phyloP scores from a whole-genome alignment of 225 moss, liverwort and hornwort genomes.

The Asterella californica region DNA sequence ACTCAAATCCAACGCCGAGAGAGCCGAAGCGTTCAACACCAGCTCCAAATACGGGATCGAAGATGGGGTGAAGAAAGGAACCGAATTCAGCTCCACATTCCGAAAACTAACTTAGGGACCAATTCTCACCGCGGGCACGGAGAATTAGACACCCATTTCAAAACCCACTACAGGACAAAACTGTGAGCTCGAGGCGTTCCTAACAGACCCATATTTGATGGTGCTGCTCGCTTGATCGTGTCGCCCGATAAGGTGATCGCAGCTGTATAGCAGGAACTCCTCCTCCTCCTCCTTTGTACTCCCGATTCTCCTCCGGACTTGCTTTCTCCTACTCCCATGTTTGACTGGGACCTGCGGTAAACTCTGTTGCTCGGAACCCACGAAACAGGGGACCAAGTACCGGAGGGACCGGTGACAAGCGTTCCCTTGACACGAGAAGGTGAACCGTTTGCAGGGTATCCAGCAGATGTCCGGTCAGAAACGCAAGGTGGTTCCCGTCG shows the following conservation, averaged over 20 bases:
- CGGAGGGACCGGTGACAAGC: background rate
- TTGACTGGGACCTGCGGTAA: background rate
- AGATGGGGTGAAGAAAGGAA: too few relatives aligned
- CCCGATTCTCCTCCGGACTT: too few relatives aligned
- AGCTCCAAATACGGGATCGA: too few relatives aligned
- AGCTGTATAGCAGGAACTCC: too few relatives aligned
- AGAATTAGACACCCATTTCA: background rate
- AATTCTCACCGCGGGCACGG: background rate
- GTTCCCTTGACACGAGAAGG: background rate
- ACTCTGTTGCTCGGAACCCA: background rate
- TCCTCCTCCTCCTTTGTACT: too few relatives aligned
- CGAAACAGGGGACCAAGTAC: background rate
- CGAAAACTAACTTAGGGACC: too few relatives aligned
- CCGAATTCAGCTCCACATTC: too few relatives aligned
- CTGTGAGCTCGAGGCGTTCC: background rate
- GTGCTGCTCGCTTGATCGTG: background rate
- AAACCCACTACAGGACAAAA: background rate
- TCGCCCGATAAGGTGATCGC: background rate
- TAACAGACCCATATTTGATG: background rate
- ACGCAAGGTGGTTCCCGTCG: background rate
- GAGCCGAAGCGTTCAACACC: too few relatives aligned
- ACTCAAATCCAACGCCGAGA: too few relatives aligned
- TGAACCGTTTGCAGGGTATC: background rate
- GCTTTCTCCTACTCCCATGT: too few relatives aligned
- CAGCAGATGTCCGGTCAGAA: background rate